Evolutionary conservation across 2,329 filamentous ascomycete species (phyloP), one percentile per base, ranked within the genome.

Genomic region (Colletotrichum lentis): DNA sequence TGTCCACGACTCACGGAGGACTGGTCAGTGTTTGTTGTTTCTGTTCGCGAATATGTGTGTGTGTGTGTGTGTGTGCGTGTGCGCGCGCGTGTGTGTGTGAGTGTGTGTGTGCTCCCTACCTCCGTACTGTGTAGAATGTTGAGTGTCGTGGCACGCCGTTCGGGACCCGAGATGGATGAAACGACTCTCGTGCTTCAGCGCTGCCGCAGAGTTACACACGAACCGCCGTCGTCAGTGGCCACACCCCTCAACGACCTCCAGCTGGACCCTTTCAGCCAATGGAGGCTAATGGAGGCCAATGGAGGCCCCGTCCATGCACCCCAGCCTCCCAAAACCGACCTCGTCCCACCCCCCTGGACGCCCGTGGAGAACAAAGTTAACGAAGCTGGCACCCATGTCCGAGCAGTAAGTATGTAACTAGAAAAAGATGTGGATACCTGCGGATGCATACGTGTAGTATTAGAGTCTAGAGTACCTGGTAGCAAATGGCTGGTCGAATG

Each of bases 171-270:
- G 43, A 16, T 47, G 24, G 66, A 66, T 69, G 67, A 69, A 69
- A 69, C 67, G 47, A 37, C 59, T 53, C 58, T 69, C 63, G 11
- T 67, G 67, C 67, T 62, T 67, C 67, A 69, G 57, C 24, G 44
- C 57, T 69, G 67, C 67, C 67, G 63, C 67, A 69, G 67, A 58
- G 52, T 54, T 44, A 44, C 62, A 66, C 64, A 47, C 55, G 55
- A 41, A 65, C 44, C 64, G 47, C 49, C 14, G 18, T 53, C 39
- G 35, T 24, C 24, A 43, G 18, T 53, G 27, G 24, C 20, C 24
- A 43, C 39, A 52, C 62, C 61, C 43, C 55, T 37, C 43, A 37
- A 63, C 27, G 56, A 67, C 52, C 53, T 53, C 22, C 47, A 22
- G 35, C 44, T 47, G 64, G 46, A 22, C n/a, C 56, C 44, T 11